Conservation (phyloP, 2,329 filamentous ascomycete genomes). For the Calonectria hawksworthii region DNA sequence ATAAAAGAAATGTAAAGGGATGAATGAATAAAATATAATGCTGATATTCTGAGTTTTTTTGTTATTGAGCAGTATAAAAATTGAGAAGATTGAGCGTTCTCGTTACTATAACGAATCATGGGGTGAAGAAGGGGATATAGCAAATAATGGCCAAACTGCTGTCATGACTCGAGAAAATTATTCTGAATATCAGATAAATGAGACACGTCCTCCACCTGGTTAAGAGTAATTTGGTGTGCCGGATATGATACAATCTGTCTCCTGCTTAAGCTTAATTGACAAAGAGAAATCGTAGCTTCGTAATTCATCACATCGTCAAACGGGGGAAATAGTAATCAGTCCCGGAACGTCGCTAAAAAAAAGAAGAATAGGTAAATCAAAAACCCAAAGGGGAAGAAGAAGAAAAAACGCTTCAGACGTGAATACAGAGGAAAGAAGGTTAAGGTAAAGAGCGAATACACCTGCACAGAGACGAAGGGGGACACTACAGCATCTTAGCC, state of each 20-base stretch:
- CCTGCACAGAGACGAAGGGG: conserved; percentile 3
- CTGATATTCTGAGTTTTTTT: conserved; percentile 43
- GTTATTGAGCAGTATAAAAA: conserved; percentile 38
- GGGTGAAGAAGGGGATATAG: conserved; percentile 19
- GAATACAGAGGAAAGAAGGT: conserved; percentile 21
- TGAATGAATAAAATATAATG: conserved; percentile 30
- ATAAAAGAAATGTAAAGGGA: conserved; percentile 33
- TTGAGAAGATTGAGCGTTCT: conserved; percentile 46
- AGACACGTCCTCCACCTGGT: conserved; percentile 30
- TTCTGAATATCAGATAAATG: conserved; percentile 26
- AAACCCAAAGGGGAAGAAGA: conserved; percentile 21
- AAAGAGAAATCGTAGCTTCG: conserved; percentile 42
- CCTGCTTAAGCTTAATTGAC: conserved; percentile 33
- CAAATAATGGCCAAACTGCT: conserved; percentile 29
- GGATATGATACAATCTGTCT: conserved; percentile 45
- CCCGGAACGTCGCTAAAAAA: conserved; percentile 35
- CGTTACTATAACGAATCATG: conserved; percentile 35
- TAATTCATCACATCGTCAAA: conserved; percentile 42
- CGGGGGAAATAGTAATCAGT: conserved; percentile 25
- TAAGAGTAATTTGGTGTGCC: conserved; percentile 26
- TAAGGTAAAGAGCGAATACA: conserved; percentile 6
- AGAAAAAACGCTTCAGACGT: conserved; percentile 31
- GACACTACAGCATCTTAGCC: conserved; percentile 4
- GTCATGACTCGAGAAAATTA: conserved; percentile 33
- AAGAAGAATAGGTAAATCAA: conserved; percentile 24